Conservation (phyloP, 1,284 basidiomycete genomes). For the Tetrapyrgos nigripes region DNA sequence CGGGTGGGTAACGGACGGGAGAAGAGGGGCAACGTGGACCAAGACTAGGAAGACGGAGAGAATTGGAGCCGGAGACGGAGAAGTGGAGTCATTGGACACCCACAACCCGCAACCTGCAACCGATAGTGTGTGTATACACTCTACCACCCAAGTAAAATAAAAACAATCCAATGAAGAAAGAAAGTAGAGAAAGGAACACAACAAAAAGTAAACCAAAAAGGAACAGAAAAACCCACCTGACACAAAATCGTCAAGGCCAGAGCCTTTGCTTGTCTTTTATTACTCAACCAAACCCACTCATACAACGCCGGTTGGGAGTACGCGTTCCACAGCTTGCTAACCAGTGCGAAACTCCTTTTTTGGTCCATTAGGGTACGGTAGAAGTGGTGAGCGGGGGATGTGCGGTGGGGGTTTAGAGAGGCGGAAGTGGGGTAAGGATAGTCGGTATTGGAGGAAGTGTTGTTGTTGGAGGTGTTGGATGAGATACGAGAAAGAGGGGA, state of each 20-base stretch:
- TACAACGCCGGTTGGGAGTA: constrained; percentile 61
- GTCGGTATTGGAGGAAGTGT: constrained; percentile 41
- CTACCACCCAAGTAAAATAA: too few relatives aligned
- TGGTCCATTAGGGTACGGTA: constrained; percentile 54
- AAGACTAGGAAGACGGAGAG: not conserved
- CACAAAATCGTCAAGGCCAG: constrained; percentile 61
- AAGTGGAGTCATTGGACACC: too few relatives aligned
- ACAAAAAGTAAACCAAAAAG: too few relatives aligned
- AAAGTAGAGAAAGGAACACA: constrained; percentile 16
- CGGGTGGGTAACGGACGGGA: too few relatives aligned
- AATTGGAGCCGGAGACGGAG: not conserved
- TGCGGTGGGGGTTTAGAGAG: not conserved
- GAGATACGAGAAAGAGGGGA: constrained; percentile 50
- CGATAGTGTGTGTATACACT: too few relatives aligned
- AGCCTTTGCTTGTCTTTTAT: constrained; percentile 60
- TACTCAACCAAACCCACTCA: constrained; percentile 72
- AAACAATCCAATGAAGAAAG: constrained; percentile 20
- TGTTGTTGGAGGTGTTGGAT: constrained; percentile 41
- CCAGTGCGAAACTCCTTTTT: constrained; percentile 58
- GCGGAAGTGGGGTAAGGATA: not conserved
- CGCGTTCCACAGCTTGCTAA: constrained; percentile 60
- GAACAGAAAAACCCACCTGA: constrained; percentile 28
- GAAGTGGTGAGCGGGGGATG: not conserved
- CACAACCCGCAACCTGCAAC: too few relatives aligned
- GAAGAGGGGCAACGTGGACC: too few relatives aligned